Evolutionary conservation across 1,284 basidiomycete species (phyloP).

Genomic region (Earliella scabrosa): DNA sequence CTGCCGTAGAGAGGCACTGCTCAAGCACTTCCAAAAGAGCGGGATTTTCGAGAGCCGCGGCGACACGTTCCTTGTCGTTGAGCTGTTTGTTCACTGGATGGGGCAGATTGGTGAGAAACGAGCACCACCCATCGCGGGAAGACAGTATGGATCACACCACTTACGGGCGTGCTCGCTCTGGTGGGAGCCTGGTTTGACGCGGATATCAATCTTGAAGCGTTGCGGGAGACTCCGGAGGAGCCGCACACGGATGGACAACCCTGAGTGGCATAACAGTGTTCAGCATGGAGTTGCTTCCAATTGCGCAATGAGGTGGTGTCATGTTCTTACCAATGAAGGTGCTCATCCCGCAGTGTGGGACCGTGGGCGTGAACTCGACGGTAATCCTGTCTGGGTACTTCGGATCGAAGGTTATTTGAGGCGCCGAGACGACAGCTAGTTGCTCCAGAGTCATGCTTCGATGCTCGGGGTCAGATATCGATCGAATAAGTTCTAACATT

Average conservation of each 20-base stretch:
- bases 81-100: constrained; percentile 93
- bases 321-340: constrained; percentile 85
- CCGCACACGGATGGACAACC: constrained; percentile 91
- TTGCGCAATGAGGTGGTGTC: too few species aligned
- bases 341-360: constrained; percentile 98
- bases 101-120: not conserved
- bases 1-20: constrained; percentile 64
- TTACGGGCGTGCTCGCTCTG: constrained; percentile 89
- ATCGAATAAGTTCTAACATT: constrained; percentile 83
- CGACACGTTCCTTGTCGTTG: constrained; percentile 98
- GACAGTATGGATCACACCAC: constrained; percentile 24
- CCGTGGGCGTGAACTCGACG: constrained; percentile 95
- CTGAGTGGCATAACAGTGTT: constrained; percentile 43
- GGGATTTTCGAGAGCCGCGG: constrained; percentile 94
- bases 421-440: constrained; percentile 91
- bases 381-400: constrained; percentile 65
- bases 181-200: constrained; percentile 93
- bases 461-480: constrained; percentile 97
- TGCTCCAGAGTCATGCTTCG: constrained; percentile 95
- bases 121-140: not conserved
- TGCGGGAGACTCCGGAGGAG: constrained; percentile 89
- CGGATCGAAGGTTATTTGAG: constrained; percentile 78
- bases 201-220: constrained; percentile 95
- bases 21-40: constrained; percentile 89
- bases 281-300: not conserved